Conservation (phyloP, 1,139 yeast species). For the Protomyces lactucae-debilis region DNA sequence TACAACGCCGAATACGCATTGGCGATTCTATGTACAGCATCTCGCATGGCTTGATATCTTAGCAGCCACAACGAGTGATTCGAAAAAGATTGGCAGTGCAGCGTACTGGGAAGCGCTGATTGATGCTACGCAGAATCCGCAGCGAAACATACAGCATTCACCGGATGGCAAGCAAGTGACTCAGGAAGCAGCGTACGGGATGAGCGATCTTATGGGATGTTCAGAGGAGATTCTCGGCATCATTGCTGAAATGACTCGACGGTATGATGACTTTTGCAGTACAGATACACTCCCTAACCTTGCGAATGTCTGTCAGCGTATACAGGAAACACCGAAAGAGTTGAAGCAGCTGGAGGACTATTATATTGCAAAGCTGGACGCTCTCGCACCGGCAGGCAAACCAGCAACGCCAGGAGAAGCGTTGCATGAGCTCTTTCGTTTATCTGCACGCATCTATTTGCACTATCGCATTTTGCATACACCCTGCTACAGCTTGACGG, state of each 20-base stretch:
- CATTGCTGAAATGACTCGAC: slow-evolving; percentile 22
- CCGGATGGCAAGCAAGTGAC: background rate
- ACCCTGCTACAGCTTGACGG: slow-evolving; percentile 8
- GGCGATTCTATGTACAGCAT: slow-evolving; percentile 16
- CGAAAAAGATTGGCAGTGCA: slow-evolving; percentile 10
- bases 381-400: background rate
- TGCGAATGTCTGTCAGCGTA: background rate
- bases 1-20: background rate
- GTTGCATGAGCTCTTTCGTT: slow-evolving; percentile 9
- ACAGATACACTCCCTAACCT: background rate
- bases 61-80: slow-evolving; percentile 16
- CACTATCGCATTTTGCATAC: slow-evolving; percentile 18
- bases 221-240: slow-evolving; percentile 8
- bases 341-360: slow-evolving; percentile 4
- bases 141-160: background rate
- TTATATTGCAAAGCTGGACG: slow-evolving; percentile 17
- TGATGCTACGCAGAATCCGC: background rate
- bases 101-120: slow-evolving; percentile 18
- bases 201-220: slow-evolving; percentile 23
- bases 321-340: background rate
- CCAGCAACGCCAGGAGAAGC: slow-evolving; percentile 10
- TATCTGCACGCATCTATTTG: slow-evolving; percentile 23
- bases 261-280: slow-evolving; percentile 10
- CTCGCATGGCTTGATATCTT: slow-evolving; percentile 22
- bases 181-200: background rate